A percentile compares a stretch with the other conserved stretches of the same genome.
Conservation (phyloP, 2,329 filamentous ascomycete species). For the Moelleriella libera region DNA sequence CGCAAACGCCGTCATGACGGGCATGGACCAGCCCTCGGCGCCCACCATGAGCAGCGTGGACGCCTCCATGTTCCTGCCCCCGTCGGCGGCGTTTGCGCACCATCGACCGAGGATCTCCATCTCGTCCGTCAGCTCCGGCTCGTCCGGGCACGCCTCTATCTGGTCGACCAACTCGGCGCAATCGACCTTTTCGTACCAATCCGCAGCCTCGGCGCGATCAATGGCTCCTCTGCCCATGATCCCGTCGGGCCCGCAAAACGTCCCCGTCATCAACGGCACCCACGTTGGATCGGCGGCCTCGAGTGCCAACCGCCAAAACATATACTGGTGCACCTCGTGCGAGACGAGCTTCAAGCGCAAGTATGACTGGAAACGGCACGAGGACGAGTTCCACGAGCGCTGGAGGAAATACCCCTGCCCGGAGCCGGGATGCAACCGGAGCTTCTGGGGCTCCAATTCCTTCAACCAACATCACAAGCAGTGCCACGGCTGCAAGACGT, state of each 20-base stretch:
- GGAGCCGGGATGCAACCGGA: slow-evolving; percentile 47
- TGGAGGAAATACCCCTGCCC: slow-evolving; percentile 55
- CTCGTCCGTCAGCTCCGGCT: slow-evolving; percentile 34
- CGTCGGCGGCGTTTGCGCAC: slow-evolving; percentile 19
- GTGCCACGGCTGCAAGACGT: slow-evolving; percentile 49
- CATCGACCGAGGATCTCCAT: slow-evolving; percentile 30
- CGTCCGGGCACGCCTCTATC: slow-evolving; percentile 32
- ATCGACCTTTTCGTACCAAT: slow-evolving; percentile 26
- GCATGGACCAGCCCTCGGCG: not conserved
- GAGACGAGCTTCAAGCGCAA: slow-evolving; percentile 55
- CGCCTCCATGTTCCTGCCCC: slow-evolving; percentile 17
- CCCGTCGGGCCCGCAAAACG: slow-evolving; percentile 13
- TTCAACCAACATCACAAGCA: slow-evolving; percentile 57
- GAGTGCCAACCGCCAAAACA: slow-evolving; percentile 24
- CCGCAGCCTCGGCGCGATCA: slow-evolving; percentile 17
- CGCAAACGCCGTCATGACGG: slow-evolving; percentile 3
- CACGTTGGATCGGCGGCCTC: slow-evolving; percentile 14
- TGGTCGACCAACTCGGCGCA: slow-evolving; percentile 27
- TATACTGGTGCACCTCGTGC: slow-evolving; percentile 43
- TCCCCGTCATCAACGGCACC: slow-evolving; percentile 17
- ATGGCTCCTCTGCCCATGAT: slow-evolving; percentile 22
- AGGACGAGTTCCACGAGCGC: slow-evolving; percentile 56
- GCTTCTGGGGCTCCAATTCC: slow-evolving; percentile 53
- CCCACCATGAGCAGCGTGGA: slow-evolving; percentile 7
- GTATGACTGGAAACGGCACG: slow-evolving; percentile 56